These are phyloP conservation scores for Stygiomarasmius scandens DNA, from an alignment of 1,284 basidiomycete species.

Conservation along the genomic window DNA sequence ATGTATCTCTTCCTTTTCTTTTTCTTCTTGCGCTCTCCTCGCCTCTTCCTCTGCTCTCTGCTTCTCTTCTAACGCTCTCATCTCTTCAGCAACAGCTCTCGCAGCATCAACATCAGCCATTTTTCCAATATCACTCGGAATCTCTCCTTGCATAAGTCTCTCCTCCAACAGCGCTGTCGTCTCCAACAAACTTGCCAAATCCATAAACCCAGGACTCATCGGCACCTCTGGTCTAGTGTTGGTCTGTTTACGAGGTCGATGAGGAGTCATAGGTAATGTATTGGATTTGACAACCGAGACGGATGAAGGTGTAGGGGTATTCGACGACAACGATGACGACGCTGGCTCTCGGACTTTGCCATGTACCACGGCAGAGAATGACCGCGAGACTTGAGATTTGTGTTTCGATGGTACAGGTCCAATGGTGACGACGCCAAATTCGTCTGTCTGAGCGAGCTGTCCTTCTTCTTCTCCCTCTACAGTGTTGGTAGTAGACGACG, in stretches of 20 bases:
- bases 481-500: not conserved
- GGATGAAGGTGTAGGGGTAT: not conserved
- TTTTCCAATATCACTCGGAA: slow-evolving; percentile 32
- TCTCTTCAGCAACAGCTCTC: slow-evolving; percentile 11
- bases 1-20: not conserved
- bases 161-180: slow-evolving; percentile 55
- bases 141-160: slow-evolving; percentile 45
- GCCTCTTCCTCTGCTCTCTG: slow-evolving; percentile 5
- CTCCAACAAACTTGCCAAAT: slow-evolving; percentile 49
- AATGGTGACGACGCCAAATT: slow-evolving; percentile 31
- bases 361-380: slow-evolving; percentile 59
- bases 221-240: slow-evolving; percentile 26
- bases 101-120: not conserved
- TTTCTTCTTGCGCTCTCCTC: not conserved
- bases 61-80: slow-evolving; percentile 3
- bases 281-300: slow-evolving; percentile 8
- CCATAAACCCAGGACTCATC: slow-evolving; percentile 45
- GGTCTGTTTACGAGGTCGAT: slow-evolving; percentile 23
- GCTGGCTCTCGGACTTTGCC: slow-evolving; percentile 42
- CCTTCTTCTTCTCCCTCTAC: not conserved
- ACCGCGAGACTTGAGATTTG: slow-evolving; percentile 5
- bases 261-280: slow-evolving; percentile 29
- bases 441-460: slow-evolving; percentile 7
- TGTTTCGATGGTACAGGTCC: slow-evolving; percentile 1
- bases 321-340: slow-evolving; percentile 17